phyloP scores from a whole-genome alignment of 805 yeast species.

The Geotrichum ghanense region DNA sequence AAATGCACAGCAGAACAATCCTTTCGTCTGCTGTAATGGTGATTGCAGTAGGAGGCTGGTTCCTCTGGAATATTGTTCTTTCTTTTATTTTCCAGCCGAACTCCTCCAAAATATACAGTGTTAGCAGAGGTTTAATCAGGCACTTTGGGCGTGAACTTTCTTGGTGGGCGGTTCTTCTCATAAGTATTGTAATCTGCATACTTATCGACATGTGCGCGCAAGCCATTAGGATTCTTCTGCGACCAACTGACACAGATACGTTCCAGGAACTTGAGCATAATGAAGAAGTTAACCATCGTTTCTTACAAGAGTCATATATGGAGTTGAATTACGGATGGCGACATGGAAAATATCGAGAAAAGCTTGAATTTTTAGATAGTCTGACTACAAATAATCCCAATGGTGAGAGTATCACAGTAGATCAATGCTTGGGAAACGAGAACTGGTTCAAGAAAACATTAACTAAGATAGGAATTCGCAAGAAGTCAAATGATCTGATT shows the following conservation, averaged over 20 bases:
- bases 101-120: constrained; percentile 55
- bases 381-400: not conserved
- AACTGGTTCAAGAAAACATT: too few species aligned
- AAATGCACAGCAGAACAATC: constrained; percentile 62
- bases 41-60: constrained; percentile 76
- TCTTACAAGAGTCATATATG: constrained; percentile 61
- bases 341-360: not conserved
- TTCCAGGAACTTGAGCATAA: constrained; percentile 73
- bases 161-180: constrained; percentile 74
- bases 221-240: constrained; percentile 41
- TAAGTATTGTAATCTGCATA: constrained; percentile 45
- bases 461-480: too few species aligned
- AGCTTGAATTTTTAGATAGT: not conserved
- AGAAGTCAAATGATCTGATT: too few species aligned
- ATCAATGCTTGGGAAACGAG: not conserved
- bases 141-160: constrained; percentile 68
- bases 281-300: constrained; percentile 46
- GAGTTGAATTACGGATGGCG: constrained; percentile 42
- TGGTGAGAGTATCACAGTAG: not conserved
- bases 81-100: constrained; percentile 51
- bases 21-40: constrained; percentile 52
- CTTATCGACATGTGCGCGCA: constrained; percentile 52
- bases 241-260: constrained; percentile 65
- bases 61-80: constrained; percentile 69
- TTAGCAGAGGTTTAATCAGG: constrained; percentile 50